Conservation (phyloP, 1,139 yeast species). For the Kodamaea ohmeri region DNA sequence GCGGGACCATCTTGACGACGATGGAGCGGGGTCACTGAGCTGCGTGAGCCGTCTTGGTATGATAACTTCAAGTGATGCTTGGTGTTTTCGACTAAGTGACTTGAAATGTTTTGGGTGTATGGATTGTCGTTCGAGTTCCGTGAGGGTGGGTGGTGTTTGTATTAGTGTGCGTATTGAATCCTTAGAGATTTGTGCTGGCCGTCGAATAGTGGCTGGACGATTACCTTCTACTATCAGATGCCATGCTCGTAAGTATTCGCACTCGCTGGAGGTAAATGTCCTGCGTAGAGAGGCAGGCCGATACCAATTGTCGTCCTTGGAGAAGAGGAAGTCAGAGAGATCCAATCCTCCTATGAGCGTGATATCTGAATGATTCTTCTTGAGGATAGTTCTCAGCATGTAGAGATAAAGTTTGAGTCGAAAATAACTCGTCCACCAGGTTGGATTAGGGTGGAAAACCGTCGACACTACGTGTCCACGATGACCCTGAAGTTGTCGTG, state of each 20-base stretch:
- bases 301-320: background rate
- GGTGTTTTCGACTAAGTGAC: background rate
- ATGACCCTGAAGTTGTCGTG: background rate
- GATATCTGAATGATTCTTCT: background rate
- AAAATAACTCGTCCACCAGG: background rate
- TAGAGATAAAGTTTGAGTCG: background rate
- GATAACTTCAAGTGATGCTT: background rate
- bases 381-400: background rate
- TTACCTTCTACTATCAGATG: background rate
- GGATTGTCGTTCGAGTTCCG: background rate
- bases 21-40: background rate
- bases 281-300: background rate
- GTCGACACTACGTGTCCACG: background rate
- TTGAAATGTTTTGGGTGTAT: background rate
- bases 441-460: background rate
- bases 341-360: background rate
- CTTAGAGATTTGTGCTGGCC: background rate
- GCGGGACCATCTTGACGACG: background rate
- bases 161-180: background rate
- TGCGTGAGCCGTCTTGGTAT: background rate
- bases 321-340: background rate
- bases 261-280: background rate
- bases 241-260: background rate
- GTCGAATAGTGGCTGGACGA: background rate
- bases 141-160: background rate